Evolutionary conservation across 345 rosid species (phyloP).

Genomic region (Raphanus raphanistrum): DNA sequence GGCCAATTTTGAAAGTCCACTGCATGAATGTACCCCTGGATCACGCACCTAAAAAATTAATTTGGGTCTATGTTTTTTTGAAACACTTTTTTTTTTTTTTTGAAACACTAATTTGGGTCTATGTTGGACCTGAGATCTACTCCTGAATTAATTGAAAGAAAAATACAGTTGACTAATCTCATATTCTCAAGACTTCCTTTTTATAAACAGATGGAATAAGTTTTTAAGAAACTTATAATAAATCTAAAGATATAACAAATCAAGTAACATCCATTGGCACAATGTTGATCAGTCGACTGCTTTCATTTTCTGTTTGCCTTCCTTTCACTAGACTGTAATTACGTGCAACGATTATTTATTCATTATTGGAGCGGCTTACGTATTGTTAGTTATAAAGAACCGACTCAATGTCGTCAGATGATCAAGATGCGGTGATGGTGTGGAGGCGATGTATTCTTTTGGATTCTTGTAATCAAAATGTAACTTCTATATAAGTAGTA

Average conservation of each 20-base stretch:
- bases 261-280: not conserved
- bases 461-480: not conserved
- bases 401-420: conserved; percentile 35
- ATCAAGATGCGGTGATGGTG: conserved; percentile 18
- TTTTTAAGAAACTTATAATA: not conserved
- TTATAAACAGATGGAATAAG: not conserved
- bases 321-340: not conserved
- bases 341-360: not conserved
- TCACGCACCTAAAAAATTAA: too few species aligned
- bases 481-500: conserved; percentile 7
- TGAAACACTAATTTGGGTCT: too few species aligned
- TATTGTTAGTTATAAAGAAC: conserved; percentile 8
- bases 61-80: too few species aligned
- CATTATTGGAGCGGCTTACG: not conserved
- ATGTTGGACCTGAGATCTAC: too few species aligned
- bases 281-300: not conserved
- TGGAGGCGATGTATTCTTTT: conserved; percentile 11
- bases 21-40: too few species aligned
- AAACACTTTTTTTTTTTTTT: too few species aligned
- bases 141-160: too few species aligned
- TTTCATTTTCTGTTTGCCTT: not conserved
- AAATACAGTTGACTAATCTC: not conserved
- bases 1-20: too few species aligned
- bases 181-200: not conserved
- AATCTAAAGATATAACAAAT: not conserved